These are phyloP conservation scores for Hygrophila difformis DNA, from an alignment of 257 asterid genomes.

Conservation along the genomic window DNA sequence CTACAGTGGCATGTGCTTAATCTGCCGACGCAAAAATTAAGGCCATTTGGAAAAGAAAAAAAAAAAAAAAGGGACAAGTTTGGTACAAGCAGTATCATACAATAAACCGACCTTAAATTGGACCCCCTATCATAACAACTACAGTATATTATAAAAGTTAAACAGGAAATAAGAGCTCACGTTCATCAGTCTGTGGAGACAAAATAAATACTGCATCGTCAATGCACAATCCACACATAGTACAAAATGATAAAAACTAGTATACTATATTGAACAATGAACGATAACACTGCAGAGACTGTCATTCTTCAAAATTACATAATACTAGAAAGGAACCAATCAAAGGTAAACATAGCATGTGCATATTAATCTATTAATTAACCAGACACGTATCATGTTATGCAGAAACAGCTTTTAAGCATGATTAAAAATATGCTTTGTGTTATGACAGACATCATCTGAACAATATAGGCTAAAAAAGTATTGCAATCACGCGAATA, in stretches of 20 bases:
- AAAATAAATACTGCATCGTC: conserved; percentile 8
- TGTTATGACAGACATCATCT: conserved; percentile 2
- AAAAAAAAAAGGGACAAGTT: no score
- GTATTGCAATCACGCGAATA: conserved; percentile 7
- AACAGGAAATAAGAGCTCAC: no score
- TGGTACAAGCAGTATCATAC: background rate
- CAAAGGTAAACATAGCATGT: conserved; percentile 4
- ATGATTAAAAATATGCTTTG: background rate
- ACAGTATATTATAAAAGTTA: no score
- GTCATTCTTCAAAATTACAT: no score
- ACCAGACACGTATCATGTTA: conserved; percentile 6
- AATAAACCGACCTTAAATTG: no score
- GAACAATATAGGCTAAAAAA: background rate
- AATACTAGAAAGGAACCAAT: no score
- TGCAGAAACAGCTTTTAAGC: background rate
- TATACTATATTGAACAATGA: no score
- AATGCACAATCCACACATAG: no score
- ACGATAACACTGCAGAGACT: no score
- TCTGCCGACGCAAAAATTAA: conserved; percentile 17
- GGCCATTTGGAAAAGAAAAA: conserved; percentile 7
- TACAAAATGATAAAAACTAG: no score
- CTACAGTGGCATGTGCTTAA: conserved; percentile 41
- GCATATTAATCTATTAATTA: conserved; percentile 9
- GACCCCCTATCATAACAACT: no score
- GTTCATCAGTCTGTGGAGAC: conserved; percentile 9